Conservation (phyloP, 306 rosid genomes). For the Styphnolobium japonicum region DNA sequence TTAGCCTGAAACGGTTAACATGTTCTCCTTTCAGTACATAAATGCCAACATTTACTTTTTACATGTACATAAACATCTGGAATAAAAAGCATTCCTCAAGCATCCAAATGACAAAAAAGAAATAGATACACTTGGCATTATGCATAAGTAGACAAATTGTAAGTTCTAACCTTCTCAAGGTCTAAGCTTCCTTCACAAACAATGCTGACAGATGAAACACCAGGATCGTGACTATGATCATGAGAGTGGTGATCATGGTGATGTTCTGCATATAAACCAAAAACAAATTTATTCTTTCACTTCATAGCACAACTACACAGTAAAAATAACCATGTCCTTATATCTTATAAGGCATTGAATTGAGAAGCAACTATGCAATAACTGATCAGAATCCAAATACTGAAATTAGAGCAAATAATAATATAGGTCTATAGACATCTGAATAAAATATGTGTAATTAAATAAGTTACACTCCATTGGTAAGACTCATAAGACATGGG, state of each 20-base stretch:
- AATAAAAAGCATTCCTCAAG: background rate
- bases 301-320: constrained; percentile 13
- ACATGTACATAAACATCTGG: background rate
- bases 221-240: constrained; percentile 91
- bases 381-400: background rate
- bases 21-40: background rate
- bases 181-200: constrained; percentile 98
- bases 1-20: constrained; percentile 60
- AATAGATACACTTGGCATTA: background rate
- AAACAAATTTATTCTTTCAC: background rate
- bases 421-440: background rate
- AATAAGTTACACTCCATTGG: background rate
- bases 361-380: constrained; percentile 6
- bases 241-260: constrained; percentile 68
- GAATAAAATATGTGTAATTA: background rate
- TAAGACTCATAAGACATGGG: background rate
- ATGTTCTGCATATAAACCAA: constrained; percentile 55
- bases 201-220: constrained; percentile 89
- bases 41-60: background rate
- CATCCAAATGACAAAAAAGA: constrained; percentile 15
- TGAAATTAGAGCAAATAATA: background rate
- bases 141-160: background rate
- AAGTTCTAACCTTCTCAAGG: constrained; percentile 78
- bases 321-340: background rate
- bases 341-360: constrained; percentile 17